Conservation (phyloP, 768 basidiomycete genomes). For the Porpolomopsis calyptriformis region DNA sequence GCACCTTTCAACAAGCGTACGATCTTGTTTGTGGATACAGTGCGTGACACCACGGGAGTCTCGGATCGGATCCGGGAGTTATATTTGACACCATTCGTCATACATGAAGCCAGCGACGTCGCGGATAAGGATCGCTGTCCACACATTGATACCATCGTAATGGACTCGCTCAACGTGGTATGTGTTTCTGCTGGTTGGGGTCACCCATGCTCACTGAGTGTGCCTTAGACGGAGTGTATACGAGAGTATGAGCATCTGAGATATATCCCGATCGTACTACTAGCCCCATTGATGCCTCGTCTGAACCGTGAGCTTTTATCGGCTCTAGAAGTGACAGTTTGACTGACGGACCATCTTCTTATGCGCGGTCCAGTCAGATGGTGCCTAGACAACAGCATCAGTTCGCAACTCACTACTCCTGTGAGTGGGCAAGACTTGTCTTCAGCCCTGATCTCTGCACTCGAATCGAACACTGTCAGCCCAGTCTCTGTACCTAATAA, state of each 20-base stretch:
- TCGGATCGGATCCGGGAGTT: conserved; percentile 69
- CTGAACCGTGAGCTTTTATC: conserved; percentile 52
- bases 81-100: conserved; percentile 64
- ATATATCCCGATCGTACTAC: conserved; percentile 91
- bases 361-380: conserved; percentile 68
- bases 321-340: conserved; percentile 1
- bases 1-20: conserved; percentile 77
- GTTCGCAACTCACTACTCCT: conserved; percentile 88
- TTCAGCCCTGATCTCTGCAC: conserved; percentile 83
- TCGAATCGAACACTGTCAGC: conserved; percentile 90
- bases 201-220: conserved; percentile 1
- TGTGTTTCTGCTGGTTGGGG: conserved; percentile 27
- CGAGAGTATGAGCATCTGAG: conserved; percentile 90
- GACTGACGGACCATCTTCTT: conserved; percentile 10
- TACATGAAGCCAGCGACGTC: conserved; percentile 72
- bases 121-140: conserved; percentile 72
- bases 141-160: conserved; percentile 90
- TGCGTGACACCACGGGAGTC: conserved; percentile 65
- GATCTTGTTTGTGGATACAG: conserved; percentile 86
- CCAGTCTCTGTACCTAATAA: conserved; percentile 81
- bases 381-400: conserved; percentile 94
- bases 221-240: conserved; percentile 68
- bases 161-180: conserved; percentile 80
- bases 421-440: conserved; percentile 81
- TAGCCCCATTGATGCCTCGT: conserved; percentile 68